These are phyloP conservation scores for Sporopachydermia lactativora DNA, from an alignment of 805 yeast genomes.

Conservation along the genomic window DNA sequence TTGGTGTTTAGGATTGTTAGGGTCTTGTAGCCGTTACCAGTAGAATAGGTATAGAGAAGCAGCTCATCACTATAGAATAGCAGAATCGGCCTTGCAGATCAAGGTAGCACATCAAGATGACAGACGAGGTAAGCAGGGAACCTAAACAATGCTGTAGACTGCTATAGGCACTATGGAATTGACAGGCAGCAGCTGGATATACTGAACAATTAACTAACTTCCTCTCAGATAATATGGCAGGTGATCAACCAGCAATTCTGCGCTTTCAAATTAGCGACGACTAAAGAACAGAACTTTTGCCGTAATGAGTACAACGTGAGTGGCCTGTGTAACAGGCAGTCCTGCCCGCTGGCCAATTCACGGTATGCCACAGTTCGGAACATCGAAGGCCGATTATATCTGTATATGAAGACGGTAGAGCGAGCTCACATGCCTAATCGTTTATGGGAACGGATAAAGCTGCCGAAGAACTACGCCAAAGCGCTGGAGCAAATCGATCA, in stretches of 20 bases:
- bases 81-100: no score
- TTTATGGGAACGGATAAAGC: conserved; percentile 88
- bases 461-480: conserved; percentile 77
- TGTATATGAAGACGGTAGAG: conserved; percentile 95
- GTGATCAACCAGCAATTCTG: conserved; percentile 92
- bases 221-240: conserved; percentile 92
- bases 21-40: no score
- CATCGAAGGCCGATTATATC: conserved; percentile 62
- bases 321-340: conserved; percentile 84
- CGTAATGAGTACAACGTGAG: conserved; percentile 84
- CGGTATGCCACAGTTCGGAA: conserved; percentile 79
- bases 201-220: no score
- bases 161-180: no score
- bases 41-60: no score
- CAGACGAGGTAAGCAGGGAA: no score
- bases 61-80: no score
- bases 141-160: no score
- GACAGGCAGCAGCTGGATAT: no score
- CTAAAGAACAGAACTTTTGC: conserved; percentile 84
- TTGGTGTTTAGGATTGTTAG: no score
- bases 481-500: conserved; percentile 85
- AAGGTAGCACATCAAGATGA: no score
- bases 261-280: conserved; percentile 83
- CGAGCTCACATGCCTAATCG: conserved; percentile 92
- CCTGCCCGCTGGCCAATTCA: conserved; percentile 94